Base-by-base conservation (phyloP, 768 basidiomycete species). In the Lentinula boryana region DNA sequence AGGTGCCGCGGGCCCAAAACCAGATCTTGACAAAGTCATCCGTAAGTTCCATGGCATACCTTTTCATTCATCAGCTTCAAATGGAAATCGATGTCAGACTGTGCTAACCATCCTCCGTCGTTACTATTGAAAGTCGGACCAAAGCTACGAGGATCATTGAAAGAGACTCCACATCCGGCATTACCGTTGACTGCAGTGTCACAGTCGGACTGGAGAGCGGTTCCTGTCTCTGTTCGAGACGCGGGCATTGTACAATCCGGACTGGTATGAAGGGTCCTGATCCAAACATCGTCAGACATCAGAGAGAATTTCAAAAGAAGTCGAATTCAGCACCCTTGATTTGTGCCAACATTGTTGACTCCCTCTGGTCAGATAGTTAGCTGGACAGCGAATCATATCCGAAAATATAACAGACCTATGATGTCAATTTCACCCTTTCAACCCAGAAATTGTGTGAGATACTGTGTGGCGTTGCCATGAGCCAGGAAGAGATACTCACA, bases 371-470 rank as follows among this genome's bases (percentile, higher is more conserved):
- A n/a, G n/a, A 21, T 12, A 38, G 12, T 54, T 23, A 36, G 53
- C 33, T 21, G 36, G 35, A 23, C 21, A 23, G 21, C 18, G 7
- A 21, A 48, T 21, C 21, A n/a, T 5, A 16, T 48, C n/a, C 3
- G 21, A 48, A 7, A 23, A 12, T 13, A 23, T 48, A 48, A 48
- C 46, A 23, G 18, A 54, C 53, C 55, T 21, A 84, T 67, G 52
- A 83, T 79, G 63, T 85, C 84, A 36, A 84, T 79, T 66, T 85
- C 82, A n/a, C 58, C 58, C 48, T 49, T 35, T 40, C 9, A 15
- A 12, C 15, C 16, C 5, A 12, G 1, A 15, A n/a, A 36, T 40
- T 10, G 23, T 6, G 40, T 43, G 21, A 56, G 40, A 41, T 41
- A 15, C 13, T 55, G 38, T 10, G 35, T 56, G 10, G 38, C 23